Base-by-base conservation (phyloP, 2,329 filamentous ascomycete species). In the Juglanconis sp. region DNA sequence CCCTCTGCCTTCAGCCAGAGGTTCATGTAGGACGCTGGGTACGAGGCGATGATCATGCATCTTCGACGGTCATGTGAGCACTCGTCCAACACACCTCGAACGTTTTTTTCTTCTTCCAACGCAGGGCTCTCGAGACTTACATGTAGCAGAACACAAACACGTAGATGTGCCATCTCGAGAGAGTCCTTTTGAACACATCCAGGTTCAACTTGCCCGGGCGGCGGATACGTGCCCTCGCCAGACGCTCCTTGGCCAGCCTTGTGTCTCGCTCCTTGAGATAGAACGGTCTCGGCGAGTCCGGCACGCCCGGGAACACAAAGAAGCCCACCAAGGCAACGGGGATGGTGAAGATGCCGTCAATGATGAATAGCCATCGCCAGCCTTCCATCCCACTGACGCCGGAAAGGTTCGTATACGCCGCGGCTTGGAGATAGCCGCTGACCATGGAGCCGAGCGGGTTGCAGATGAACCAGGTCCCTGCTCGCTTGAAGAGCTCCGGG, bases 281-380 rank as follows among this genome's bases (percentile, higher is more conserved):
- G 47, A 75, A 76, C 1, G 75, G 72, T 24, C 66, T 69, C 0
- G 73, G 73, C 0, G 73, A 76, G 56, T 75, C 75, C 10, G 76
- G 74, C 3, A 77, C 69, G 2, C 73, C 75, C 0, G 75, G 76
- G 50, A 73, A 73, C 10, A 83, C 75, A 10, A 81, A 54, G 59
- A 76, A 84, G 0, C 81, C 81, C 6, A 82, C 70, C 4, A 84
- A 61, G 0, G 81, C 80, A 13, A 86, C 78, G 0, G 80, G 81
- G 4, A 86, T 72, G 1, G 80, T 83, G 66, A 85, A 84, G 31
- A 83, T 73, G 1, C 81, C 81, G 62, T 85, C 83, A n/a, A 87
- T 82, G 10, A 86, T 79, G 55, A 86, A 86, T 0, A 85, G 70
- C 81, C 78, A 81, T 59, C 74, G 68, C 80, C 80, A 83, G 0